A percentile compares a stretch with the other conserved stretches of the same genome.
Evolutionary conservation across 805 yeast genomes (phyloP).

Genomic region (Teunomyces tritomae): DNA sequence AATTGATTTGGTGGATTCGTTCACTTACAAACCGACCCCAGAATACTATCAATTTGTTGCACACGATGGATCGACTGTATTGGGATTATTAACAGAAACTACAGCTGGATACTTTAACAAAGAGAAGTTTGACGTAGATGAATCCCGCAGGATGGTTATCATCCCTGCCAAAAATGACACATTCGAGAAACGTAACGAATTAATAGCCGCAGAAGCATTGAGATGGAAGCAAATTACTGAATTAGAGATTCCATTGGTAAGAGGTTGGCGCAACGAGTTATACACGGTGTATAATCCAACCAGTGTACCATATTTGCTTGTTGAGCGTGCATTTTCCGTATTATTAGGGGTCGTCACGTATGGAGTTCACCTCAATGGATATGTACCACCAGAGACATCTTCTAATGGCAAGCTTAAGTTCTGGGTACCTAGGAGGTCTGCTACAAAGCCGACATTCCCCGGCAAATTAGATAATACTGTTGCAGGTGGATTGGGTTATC

Average conservation of each 20-base stretch:
- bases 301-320: conserved; percentile 54
- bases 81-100: conserved; percentile 11
- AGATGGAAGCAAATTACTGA: conserved; percentile 32
- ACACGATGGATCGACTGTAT: conserved; percentile 23
- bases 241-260: conserved; percentile 29
- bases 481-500: conserved; percentile 92
- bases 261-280: conserved; percentile 85
- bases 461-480: conserved; percentile 89
- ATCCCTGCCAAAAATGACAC: conserved; percentile 30
- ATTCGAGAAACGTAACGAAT: conserved; percentile 38
- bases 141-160: conserved; percentile 20
- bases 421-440: conserved; percentile 86
- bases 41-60: conserved; percentile 24
- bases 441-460: conserved; percentile 82
- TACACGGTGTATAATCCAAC: conserved; percentile 67
- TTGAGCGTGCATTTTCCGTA: conserved; percentile 82
- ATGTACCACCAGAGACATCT: conserved; percentile 45
- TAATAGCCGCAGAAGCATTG: conserved; percentile 43
- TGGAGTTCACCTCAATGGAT: conserved; percentile 89
- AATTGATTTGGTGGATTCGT: conserved; percentile 30
- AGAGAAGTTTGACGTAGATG: conserved; percentile 2
- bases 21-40: conserved; percentile 17
- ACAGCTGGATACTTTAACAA: conserved; percentile 18
- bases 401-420: conserved; percentile 44
- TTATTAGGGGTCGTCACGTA: conserved; percentile 83